Evolutionary conservation across 495 filamentous ascomycete genomes (phyloP), one percentile per base, ranked within the genome.

Genomic region (Trichoderma asperelloides): DNA sequence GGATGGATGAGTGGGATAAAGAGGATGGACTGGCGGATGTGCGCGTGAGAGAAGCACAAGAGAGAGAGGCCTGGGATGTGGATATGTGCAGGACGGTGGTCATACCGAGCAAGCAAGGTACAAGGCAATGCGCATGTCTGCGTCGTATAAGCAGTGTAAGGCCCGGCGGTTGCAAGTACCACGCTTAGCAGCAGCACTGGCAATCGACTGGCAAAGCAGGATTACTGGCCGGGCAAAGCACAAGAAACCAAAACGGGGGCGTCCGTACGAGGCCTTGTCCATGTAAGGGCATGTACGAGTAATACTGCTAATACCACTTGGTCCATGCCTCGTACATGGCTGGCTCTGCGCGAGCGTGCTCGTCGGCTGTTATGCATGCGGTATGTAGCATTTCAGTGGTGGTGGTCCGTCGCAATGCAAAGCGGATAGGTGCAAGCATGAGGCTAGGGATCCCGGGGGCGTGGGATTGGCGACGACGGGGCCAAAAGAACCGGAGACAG

Each of bases 291-390:
- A 60, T 60, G 55, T 25, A 60, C 55, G 47, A 51, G 47, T 51
- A 21, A 23, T 51, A 51, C 47, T 33, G 6, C 30, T 33, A 6
- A 6, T 33, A 33, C 30, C 33, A 7, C 33, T 37, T 8, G 33
- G 33, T 37, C 6, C 33, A 37, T 37, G 33, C 5, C 33, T 23
- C 21, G 47, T 51, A 51, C 47, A 51, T 25, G 43, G 43, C 43
- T n/a, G 4, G 43, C 43, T 47, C 43, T n/a, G 43, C 43, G 43
- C 15, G 15, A 18, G 43, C 18, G 49, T 23, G 27, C 55, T 60
- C 55, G 55, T 60, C 43, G 25, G 55, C 55, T 60, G 55, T 60
- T 30, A 60, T 60, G 55, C 55, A 60, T 60, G 55, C 55, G 55
- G 55, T 30, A 13, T 60, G 25, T 60, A 5, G 43, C 43, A 47